Evolutionary conservation across 2,329 filamentous ascomycete genomes (phyloP), one percentile per base, ranked within the genome.

Genomic region (Phoma sp.): DNA sequence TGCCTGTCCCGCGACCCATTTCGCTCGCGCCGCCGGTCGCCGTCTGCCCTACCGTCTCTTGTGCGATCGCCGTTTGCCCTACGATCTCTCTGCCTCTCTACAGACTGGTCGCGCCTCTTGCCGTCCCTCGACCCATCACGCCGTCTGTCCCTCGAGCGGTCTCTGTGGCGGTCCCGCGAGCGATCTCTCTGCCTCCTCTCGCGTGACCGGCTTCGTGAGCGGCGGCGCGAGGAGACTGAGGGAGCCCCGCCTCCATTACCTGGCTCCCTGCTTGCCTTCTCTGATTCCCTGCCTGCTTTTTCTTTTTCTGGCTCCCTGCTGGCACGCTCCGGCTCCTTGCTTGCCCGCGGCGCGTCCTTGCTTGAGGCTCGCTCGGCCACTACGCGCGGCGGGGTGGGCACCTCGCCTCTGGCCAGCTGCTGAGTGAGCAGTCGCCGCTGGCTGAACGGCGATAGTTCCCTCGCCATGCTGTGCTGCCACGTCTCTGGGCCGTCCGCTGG

Each of bases 391-490:
- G 60, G 57, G 23, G 60, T 57, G 7, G 50, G 53, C 38, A 51
- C 50, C 47, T 52, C 59, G 22, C 45, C 62, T 36, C 58, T 61
- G 11, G 57, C 57, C 45, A 69, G 54, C 40, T 69, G 55, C 55
- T 67, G 59, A 27, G 64, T 73, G 52, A 72, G 49, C 38, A 70
- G 62, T 29, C 62, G 64, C 33, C 70, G 60, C 32, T 67, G 65
- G 52, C 70, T 72, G 58, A 63, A 70, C 22, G 69, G 68, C 35
- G 71, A 73, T 47, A 71, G 55, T 23, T 70, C 69, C 52, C 68
- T 66, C 27, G 62, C 55, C 65, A 67, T 67, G 47, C 24, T 55
- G 30, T n/a, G 37, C 27, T 29, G 29, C 52, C 30, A 37, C 41
- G 22, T 32, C 18, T 43, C 41, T 24, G 41, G 39, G 36, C 11